Conservation (phyloP, 495 filamentous ascomycete genomes). For the Trichoderma orchidacearum region DNA sequence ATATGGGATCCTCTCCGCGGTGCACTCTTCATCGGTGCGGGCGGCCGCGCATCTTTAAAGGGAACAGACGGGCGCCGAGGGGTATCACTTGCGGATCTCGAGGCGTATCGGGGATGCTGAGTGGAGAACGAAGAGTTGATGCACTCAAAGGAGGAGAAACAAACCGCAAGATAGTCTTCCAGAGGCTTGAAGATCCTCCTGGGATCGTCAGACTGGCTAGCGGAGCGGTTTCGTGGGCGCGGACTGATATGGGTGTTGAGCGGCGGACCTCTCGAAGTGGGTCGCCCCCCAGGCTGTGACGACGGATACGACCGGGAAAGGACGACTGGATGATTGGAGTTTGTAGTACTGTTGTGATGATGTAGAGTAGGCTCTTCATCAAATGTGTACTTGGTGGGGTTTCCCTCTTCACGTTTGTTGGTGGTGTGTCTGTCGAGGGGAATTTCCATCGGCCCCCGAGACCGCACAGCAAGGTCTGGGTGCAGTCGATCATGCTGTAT, state of each 20-base stretch:
- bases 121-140: constrained; percentile 61
- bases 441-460: not conserved
- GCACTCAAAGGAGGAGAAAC: constrained; percentile 54
- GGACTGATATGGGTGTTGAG: constrained; percentile 2
- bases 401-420: not conserved
- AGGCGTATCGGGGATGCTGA: constrained; percentile 17
- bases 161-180: constrained; percentile 60
- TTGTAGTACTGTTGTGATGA: constrained; percentile 8
- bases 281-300: constrained; percentile 25
- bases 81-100: constrained; percentile 3
- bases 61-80: constrained; percentile 4
- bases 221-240: not conserved
- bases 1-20: constrained; percentile 13
- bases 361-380: constrained; percentile 7
- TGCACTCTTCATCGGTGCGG: constrained; percentile 3
- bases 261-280: not conserved
- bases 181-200: constrained; percentile 50
- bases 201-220: constrained; percentile 10
- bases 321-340: constrained; percentile 12
- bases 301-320: constrained; percentile 22
- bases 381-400: not conserved
- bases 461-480: not conserved
- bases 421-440: not conserved
- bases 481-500: not conserved
- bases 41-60: constrained; percentile 8